These are phyloP conservation scores for Aspergillus sp. DNA, from an alignment of 2,329 filamentous ascomycete species.

Conservation along the genomic window DNA sequence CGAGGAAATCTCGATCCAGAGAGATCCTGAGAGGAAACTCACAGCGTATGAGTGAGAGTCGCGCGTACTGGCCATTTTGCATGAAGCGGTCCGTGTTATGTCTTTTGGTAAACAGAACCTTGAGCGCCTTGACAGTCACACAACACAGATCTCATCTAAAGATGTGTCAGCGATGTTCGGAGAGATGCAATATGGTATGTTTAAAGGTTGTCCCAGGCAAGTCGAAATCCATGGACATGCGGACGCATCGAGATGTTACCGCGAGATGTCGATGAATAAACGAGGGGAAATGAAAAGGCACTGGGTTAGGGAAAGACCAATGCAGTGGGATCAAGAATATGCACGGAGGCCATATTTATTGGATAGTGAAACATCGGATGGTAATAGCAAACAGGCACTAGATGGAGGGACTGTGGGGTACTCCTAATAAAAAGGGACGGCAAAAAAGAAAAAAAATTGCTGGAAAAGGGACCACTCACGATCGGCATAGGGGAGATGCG, in stretches of 20 bases:
- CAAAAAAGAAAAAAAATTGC: slow-evolving; percentile 10
- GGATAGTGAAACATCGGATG: background rate
- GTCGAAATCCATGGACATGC: background rate
- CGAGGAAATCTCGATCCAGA: background rate
- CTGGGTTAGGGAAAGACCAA: background rate
- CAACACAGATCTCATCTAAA: slow-evolving; percentile 31
- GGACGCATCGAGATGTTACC: background rate
- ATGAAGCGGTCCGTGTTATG: slow-evolving; percentile 15
- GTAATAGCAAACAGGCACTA: slow-evolving; percentile 1
- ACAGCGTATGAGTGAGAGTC: slow-evolving; percentile 42
- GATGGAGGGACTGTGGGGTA: slow-evolving; percentile 1
- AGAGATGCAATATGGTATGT: background rate
- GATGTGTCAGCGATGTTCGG: slow-evolving; percentile 18
- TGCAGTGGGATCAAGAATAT: background rate
- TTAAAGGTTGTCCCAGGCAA: background rate
- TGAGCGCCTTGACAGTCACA: slow-evolving; percentile 30
- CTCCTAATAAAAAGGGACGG: background rate
- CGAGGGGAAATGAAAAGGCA: background rate
- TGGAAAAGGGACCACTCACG: slow-evolving; percentile 28
- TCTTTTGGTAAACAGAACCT: slow-evolving; percentile 21
- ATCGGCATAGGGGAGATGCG: slow-evolving; percentile 23
- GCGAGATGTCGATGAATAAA: background rate
- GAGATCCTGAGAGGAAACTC: slow-evolving; percentile 15
- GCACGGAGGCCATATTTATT: background rate
- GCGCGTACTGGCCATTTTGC: slow-evolving; percentile 39